Conservation (phyloP, 306 rosid species). For the Vigna radiata region DNA sequence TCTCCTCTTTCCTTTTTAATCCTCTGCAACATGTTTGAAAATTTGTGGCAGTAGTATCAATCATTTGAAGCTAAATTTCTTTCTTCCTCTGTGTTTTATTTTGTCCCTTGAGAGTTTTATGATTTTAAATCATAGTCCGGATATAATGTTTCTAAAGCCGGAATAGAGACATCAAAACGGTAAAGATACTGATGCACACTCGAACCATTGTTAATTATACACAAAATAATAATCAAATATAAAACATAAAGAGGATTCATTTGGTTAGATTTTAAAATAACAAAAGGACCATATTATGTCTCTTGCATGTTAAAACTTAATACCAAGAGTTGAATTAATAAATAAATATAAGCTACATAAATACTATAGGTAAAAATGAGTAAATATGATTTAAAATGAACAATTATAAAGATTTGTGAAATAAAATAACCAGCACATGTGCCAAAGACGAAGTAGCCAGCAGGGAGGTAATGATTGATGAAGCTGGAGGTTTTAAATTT, state of each 20-base stretch:
- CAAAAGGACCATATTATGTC: neutral
- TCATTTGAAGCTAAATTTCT: slow-evolving; percentile 21
- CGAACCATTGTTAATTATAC: neutral
- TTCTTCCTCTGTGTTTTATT: slow-evolving; percentile 1
- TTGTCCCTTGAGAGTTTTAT: neutral
- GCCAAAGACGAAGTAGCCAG: neutral
- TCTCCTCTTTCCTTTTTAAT: slow-evolving; percentile 8
- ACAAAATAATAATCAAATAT: neutral
- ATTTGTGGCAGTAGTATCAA: slow-evolving; percentile 2
- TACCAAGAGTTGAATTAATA: neutral
- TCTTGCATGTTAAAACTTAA: neutral
- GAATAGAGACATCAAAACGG: neutral
- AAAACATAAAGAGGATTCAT: neutral
- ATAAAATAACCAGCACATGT: neutral
- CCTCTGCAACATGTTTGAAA: slow-evolving; percentile 24
- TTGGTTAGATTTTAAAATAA: neutral
- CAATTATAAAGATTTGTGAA: neutral
- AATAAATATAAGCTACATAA: neutral
- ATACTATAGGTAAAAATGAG: neutral
- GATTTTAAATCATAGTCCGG: slow-evolving; percentile 1
- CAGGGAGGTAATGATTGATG: neutral
- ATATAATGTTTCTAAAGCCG: neutral
- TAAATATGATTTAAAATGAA: slow-evolving; percentile 5
- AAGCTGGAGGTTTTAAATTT: neutral
- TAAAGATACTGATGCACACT: neutral